phyloP scores from a whole-genome alignment of 192 early-diverging fungal genomes.

The Gigaspora rosea region DNA sequence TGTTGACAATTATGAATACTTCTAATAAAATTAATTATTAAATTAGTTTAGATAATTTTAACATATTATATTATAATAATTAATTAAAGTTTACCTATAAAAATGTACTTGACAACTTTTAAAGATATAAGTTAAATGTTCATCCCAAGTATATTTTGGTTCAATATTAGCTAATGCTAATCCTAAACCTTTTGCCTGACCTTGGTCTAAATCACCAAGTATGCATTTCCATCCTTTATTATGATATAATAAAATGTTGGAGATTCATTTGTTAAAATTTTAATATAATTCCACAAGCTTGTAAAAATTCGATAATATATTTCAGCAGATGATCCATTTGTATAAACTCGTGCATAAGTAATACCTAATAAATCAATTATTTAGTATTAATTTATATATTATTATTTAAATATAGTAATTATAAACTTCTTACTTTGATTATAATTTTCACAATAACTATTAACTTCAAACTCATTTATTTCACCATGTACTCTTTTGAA shows the following conservation, averaged over 20 bases:
- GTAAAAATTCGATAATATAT: background rate
- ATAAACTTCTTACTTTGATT: too few species aligned
- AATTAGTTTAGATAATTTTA: too few species aligned
- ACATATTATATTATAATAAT: too few species aligned
- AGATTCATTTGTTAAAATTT: background rate
- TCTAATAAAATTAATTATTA: too few species aligned
- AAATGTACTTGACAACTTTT: background rate
- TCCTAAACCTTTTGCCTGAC: background rate
- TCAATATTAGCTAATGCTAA: background rate
- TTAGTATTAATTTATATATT: too few species aligned
- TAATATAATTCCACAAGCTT: background rate
- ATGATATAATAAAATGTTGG: background rate
- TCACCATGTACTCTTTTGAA: too few species aligned
- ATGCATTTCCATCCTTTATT: background rate
- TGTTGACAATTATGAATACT: too few species aligned
- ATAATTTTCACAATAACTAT: too few species aligned
- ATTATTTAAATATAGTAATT: too few species aligned
- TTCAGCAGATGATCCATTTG: background rate
- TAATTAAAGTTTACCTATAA: background rate
- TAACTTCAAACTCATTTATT: background rate
- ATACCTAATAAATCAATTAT: background rate
- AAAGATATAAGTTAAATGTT: too few species aligned
- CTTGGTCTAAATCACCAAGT: background rate
- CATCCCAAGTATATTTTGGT: background rate
- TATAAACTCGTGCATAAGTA: background rate